Percentiles rank a stretch among this genome's conserved stretches.
phyloP scores from a whole-genome alignment of 2,329 filamentous ascomycete species.

The Fusarium sp. region DNA sequence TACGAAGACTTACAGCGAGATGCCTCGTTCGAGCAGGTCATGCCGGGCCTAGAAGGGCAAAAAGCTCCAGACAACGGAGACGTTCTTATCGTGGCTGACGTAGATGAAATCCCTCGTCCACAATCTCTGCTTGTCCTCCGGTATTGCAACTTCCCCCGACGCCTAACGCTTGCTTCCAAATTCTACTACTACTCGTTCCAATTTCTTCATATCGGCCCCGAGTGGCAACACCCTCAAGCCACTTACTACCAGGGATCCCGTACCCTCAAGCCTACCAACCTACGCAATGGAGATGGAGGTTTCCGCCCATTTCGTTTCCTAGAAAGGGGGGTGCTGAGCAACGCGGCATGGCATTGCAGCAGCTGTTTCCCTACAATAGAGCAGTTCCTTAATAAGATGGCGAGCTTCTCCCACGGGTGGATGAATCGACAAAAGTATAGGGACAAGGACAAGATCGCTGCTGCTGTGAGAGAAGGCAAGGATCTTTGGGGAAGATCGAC shows the following conservation, averaged over 20 bases:
- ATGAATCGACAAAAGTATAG: slow-evolving; percentile 65
- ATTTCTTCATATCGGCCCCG: slow-evolving; percentile 56
- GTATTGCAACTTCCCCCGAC: slow-evolving; percentile 64
- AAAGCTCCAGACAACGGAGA: slow-evolving; percentile 62
- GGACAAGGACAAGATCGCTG: slow-evolving; percentile 63
- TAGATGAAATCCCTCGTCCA: slow-evolving; percentile 71
- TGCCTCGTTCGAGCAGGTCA: slow-evolving; percentile 68
- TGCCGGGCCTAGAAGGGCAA: slow-evolving; percentile 60
- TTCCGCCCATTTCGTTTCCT: slow-evolving; percentile 54
- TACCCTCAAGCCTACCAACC: slow-evolving; percentile 67
- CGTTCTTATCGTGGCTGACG: slow-evolving; percentile 70
- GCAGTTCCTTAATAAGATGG: slow-evolving; percentile 68
- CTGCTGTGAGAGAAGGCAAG: slow-evolving; percentile 63
- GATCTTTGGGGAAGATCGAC: slow-evolving; percentile 67
- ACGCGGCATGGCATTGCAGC: slow-evolving; percentile 73
- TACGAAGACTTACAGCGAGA: slow-evolving; percentile 67
- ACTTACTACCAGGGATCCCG: slow-evolving; percentile 61
- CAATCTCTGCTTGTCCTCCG: slow-evolving; percentile 62
- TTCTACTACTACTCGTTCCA: slow-evolving; percentile 72
- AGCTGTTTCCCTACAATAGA: slow-evolving; percentile 69
- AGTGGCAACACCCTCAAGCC: slow-evolving; percentile 71
- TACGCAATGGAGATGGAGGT: slow-evolving; percentile 63
- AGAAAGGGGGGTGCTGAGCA: slow-evolving; percentile 60
- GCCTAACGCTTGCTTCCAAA: slow-evolving; percentile 63
- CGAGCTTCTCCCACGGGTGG: slow-evolving; percentile 66